Evolutionary conservation across 345 rosid species (phyloP).

Genomic region (Acer yangbiense): DNA sequence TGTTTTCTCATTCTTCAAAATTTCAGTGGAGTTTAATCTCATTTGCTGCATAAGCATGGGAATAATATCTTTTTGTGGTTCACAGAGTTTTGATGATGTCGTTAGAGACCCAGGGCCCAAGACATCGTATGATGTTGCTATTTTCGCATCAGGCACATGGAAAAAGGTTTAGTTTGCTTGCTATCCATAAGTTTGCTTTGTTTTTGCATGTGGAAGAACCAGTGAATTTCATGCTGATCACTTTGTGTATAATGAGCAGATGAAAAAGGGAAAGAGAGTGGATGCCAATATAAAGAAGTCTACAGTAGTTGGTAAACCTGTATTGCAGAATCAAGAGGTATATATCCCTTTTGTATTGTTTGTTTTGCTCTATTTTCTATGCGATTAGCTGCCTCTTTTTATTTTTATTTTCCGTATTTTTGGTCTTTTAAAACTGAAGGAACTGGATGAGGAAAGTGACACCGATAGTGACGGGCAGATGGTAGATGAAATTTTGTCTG

Average conservation of each 20-base stretch:
- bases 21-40: slow-evolving; percentile 9
- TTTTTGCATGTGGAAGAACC: slow-evolving; percentile 8
- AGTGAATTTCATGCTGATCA: slow-evolving; percentile 2
- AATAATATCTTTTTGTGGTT: slow-evolving; percentile 15
- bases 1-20: slow-evolving; percentile 9
- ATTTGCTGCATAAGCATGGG: slow-evolving; percentile 11
- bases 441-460: slow-evolving; percentile 55
- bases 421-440: slow-evolving; percentile 38
- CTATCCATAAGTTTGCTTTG: slow-evolving; percentile 4
- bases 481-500: slow-evolving; percentile 78
- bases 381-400: slow-evolving; percentile 7
- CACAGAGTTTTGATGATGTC: slow-evolving; percentile 54
- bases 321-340: slow-evolving; percentile 48
- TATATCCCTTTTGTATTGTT: slow-evolving; percentile 4
- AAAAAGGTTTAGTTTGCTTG: slow-evolving; percentile 56
- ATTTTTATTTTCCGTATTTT: slow-evolving; percentile 7
- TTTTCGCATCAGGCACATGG: slow-evolving; percentile 70
- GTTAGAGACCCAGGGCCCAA: slow-evolving; percentile 54
- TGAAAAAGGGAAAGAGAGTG: slow-evolving; percentile 41
- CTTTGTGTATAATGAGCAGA: slow-evolving; percentile 40
- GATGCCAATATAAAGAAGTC: slow-evolving; percentile 34
- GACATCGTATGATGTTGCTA: slow-evolving; percentile 79
- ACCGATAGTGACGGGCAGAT: slow-evolving; percentile 66
- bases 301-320: slow-evolving; percentile 29
- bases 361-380: slow-evolving; percentile 2